Conservation (phyloP, 2,329 filamentous ascomycete species). For the Arthroderma uncinatum region DNA sequence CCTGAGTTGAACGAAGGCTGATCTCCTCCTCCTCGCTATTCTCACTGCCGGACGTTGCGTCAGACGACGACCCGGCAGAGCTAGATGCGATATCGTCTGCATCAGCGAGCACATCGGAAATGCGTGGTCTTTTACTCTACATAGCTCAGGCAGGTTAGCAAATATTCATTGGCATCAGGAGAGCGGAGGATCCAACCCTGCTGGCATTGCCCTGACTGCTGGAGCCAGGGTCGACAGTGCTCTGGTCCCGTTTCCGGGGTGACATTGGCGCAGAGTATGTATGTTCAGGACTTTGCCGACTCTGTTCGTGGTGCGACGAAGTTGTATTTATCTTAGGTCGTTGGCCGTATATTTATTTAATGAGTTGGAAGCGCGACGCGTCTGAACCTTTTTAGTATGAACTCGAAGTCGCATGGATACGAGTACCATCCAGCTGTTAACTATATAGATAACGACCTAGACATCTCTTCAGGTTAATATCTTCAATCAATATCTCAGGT, state of each 20-base stretch:
- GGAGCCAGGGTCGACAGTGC: background rate
- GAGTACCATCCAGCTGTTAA: no score
- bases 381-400: no score
- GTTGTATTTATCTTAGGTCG: no score
- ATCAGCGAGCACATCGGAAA: constrained; percentile 21
- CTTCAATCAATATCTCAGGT: no score
- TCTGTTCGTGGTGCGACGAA: background rate
- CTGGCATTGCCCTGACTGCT: background rate
- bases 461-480: no score
- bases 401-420: no score
- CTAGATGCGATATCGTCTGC: constrained; percentile 21
- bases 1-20: constrained; percentile 55
- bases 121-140: constrained; percentile 35
- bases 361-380: no score
- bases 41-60: constrained; percentile 4
- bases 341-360: no score
- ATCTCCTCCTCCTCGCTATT: constrained; percentile 24
- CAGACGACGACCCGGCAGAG: constrained; percentile 7
- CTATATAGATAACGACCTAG: no score
- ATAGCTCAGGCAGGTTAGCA: background rate
- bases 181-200: background rate
- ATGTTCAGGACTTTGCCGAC: background rate
- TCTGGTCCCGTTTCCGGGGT: background rate
- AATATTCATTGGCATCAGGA: background rate
- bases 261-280: background rate